Evolutionary conservation across 2,329 filamentous ascomycete genomes (phyloP).

Genomic region (Pestalotiopsis sp.): DNA sequence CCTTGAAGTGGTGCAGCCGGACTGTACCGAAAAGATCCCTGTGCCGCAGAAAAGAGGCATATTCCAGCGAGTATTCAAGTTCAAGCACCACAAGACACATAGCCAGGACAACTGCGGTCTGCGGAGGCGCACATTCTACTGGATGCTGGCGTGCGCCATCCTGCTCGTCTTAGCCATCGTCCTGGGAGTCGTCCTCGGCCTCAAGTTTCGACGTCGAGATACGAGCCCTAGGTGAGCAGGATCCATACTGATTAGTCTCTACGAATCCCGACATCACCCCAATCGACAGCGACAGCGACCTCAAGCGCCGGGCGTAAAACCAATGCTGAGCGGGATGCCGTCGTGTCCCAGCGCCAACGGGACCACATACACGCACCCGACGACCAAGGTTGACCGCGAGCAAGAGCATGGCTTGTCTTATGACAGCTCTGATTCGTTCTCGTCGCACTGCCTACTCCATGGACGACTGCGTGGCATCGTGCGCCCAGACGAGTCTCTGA

Average conservation of each 20-base stretch:
- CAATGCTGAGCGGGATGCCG: conserved; percentile 6
- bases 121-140: neutral
- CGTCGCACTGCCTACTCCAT: conserved; percentile 26
- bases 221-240: neutral
- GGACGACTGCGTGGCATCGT: conserved; percentile 25
- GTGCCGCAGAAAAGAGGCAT: neutral
- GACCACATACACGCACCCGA: conserved; percentile 25
- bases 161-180: conserved; percentile 3
- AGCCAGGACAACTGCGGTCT: neutral
- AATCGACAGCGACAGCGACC: neutral
- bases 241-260: neutral
- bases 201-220: neutral
- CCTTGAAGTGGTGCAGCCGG: conserved; percentile 22
- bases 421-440: conserved; percentile 24
- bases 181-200: neutral
- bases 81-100: neutral
- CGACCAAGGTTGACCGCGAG: conserved; percentile 19
- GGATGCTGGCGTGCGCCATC: neutral
- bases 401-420: conserved; percentile 26
- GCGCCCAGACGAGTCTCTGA: conserved; percentile 22
- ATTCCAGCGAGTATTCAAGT: neutral
- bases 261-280: neutral
- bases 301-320: neutral
- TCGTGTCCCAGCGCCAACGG: conserved; percentile 24
- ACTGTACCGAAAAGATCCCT: conserved; percentile 18